Evolutionary conservation across 2,329 filamentous ascomycete genomes (phyloP).

Genomic region (Coniella lustricola): DNA sequence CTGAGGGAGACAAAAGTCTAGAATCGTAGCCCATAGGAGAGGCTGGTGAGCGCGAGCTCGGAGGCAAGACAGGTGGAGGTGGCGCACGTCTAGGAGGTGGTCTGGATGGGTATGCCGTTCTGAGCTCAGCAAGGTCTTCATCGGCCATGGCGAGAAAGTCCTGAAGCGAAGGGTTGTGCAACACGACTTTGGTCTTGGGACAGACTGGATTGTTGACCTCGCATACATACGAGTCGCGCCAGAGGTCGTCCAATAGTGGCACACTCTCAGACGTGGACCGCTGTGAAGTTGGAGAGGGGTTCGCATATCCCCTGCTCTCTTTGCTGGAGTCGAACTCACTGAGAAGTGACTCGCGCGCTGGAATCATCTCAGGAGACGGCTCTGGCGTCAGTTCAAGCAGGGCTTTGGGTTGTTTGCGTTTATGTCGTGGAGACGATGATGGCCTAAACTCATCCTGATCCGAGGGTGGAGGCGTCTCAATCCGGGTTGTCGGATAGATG

Average conservation of each 20-base stretch:
- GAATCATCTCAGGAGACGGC: constrained; percentile 15
- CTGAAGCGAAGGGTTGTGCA: constrained; percentile 44
- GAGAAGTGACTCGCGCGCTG: constrained; percentile 10
- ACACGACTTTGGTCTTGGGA: constrained; percentile 28
- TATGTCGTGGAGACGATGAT: constrained; percentile 9
- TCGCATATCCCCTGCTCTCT: constrained; percentile 3
- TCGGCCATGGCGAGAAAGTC: constrained; percentile 50
- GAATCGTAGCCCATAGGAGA: constrained; percentile 8
- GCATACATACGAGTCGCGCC: constrained; percentile 14
- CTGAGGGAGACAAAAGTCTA: constrained; percentile 33
- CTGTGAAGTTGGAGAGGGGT: constrained; percentile 2
- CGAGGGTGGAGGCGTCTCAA: constrained; percentile 17
- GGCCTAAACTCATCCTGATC: constrained; percentile 17
- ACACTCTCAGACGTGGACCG: constrained; percentile 4
- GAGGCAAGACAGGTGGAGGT: constrained; percentile 7
- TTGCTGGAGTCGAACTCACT: constrained; percentile 12
- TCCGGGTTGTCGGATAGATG: constrained; percentile 12
- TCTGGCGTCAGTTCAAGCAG: constrained; percentile 12
- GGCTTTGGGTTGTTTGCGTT: constrained; percentile 4
- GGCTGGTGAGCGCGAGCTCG: constrained; percentile 13
- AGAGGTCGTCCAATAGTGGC: constrained; percentile 14
- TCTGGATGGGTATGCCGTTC: constrained; percentile 14
- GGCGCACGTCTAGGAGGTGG: constrained; percentile 15
- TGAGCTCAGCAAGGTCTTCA: constrained; percentile 49
- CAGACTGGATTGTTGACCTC: constrained; percentile 18